phyloP scores from a whole-genome alignment of 805 yeast species.

The Pichia phayaonensis region DNA sequence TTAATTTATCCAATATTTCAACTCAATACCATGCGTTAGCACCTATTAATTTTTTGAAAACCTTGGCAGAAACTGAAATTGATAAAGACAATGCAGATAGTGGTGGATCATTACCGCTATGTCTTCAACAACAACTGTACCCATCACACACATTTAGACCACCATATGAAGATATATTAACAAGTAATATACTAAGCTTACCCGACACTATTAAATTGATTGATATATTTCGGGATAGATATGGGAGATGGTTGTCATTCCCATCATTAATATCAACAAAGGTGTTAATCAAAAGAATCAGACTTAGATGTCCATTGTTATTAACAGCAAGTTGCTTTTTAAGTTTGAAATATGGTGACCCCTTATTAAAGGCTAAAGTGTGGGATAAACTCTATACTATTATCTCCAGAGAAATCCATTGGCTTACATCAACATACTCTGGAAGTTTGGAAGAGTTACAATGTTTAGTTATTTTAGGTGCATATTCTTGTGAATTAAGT shows the following conservation, averaged over 20 bases:
- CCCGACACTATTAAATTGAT: slow-evolving; percentile 44
- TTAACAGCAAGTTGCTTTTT: slow-evolving; percentile 60
- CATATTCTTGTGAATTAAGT: slow-evolving; percentile 57
- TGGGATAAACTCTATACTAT: slow-evolving; percentile 39
- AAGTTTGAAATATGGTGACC: slow-evolving; percentile 45
- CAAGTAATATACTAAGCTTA: slow-evolving; percentile 40
- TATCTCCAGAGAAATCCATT: slow-evolving; percentile 42
- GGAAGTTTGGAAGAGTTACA: slow-evolving; percentile 54
- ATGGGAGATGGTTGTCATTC: slow-evolving; percentile 73
- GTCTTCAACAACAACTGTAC: slow-evolving; percentile 5
- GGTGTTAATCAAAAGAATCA: slow-evolving; percentile 40
- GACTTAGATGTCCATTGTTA: slow-evolving; percentile 50
- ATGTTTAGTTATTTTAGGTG: slow-evolving; percentile 55
- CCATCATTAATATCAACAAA: slow-evolving; percentile 46
- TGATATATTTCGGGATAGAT: slow-evolving; percentile 53
- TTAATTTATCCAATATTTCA: slow-evolving; percentile 5
- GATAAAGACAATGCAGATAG: background rate
- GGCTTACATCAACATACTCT: slow-evolving; percentile 35
- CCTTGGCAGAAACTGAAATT: background rate
- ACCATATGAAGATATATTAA: slow-evolving; percentile 37
- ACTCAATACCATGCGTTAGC: slow-evolving; percentile 3
- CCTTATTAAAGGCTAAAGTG: slow-evolving; percentile 31
- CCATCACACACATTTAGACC: slow-evolving; percentile 6
- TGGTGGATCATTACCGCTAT: background rate
- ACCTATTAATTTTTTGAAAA: slow-evolving; percentile 3